Evolutionary conservation across 148 eudicot genomes (phyloP), one percentile per base, ranked within the genome.

Genomic region (Arbutus unedo): DNA sequence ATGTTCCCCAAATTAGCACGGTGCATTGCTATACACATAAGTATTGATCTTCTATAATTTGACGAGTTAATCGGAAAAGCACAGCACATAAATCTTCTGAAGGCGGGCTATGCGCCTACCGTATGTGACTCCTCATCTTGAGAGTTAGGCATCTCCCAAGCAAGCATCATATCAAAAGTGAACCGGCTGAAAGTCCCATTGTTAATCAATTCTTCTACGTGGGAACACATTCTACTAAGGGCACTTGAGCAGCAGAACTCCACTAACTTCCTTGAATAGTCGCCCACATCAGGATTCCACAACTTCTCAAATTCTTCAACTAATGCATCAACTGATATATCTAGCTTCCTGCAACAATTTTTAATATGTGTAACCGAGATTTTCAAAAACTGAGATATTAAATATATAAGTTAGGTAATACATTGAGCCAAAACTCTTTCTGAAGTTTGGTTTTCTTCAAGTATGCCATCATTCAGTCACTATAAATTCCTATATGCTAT

Each of bases 121-220:
- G 6, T 67, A 79, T 83, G 49, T 18, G 95, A 88, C 73, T 88
- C 89, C 87, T 96, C 92, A 68, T 92, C 88, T 5, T 25, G 60
- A 3, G 88, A 87, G 82, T 70, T 86, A 75, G 98, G 98, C 80
- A 64, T 89, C 82, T 96, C 92, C 99, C 98, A 96, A 74, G 99
- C 97, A 21, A 93, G 93, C 99, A 96, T 96, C 92, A 96, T 92
- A 84, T 93, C 97, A 47, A 93, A 96, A 5, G 99, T 94, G 82
- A 96, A 86, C 71, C 97, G 97, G 81, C 91, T 92, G 81, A 92
- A 94, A 1, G 89, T 88, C 9, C 88, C 90, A 87, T 90, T 90
- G 70, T 83, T 82, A 7, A 93, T 89, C 51, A 82, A 82, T 80
- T 88, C 93, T 76, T 88, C 86, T 51, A 86, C 81, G 31, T 84